Percentiles rank a stretch among this genome's conserved stretches.
These are phyloP conservation scores for Dispira parvispora DNA, from an alignment of 192 early-diverging fungal species.

Conservation along the genomic window DNA sequence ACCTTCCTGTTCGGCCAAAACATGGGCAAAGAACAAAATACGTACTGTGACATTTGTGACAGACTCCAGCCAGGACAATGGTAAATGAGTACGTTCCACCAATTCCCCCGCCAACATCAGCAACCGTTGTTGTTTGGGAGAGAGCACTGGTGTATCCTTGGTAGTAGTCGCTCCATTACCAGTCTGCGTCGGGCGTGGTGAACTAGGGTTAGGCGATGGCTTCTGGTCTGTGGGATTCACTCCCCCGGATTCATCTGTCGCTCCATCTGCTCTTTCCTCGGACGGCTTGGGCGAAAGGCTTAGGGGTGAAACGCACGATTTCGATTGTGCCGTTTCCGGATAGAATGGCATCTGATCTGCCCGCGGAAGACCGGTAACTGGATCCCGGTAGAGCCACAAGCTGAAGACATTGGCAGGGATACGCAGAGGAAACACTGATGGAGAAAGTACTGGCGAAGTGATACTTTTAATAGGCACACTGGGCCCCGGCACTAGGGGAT, in stretches of 20 bases:
- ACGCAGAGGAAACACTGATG: neutral
- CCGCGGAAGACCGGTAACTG: neutral
- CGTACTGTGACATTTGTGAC: neutral
- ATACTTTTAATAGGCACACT: neutral
- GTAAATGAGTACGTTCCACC: neutral
- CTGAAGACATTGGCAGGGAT: neutral
- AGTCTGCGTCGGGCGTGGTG: neutral
- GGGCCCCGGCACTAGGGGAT: neutral
- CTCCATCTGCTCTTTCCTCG: neutral
- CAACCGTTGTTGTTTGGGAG: neutral
- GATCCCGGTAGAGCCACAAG: neutral
- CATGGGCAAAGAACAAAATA: neutral
- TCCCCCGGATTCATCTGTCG: neutral
- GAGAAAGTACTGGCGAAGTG: neutral
- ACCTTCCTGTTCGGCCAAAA: constrained; percentile 1
- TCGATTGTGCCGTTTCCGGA: neutral
- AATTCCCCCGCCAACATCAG: neutral
- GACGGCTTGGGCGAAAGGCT: neutral
- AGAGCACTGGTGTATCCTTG: neutral
- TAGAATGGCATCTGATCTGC: neutral
- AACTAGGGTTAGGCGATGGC: neutral
- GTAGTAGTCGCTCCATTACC: neutral
- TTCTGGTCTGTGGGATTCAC: neutral
- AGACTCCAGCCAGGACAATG: neutral
- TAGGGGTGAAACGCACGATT: neutral